These are phyloP conservation scores for Vitis hybrid DNA, from an alignment of 177 flowering plant species.

Conservation along the genomic window DNA sequence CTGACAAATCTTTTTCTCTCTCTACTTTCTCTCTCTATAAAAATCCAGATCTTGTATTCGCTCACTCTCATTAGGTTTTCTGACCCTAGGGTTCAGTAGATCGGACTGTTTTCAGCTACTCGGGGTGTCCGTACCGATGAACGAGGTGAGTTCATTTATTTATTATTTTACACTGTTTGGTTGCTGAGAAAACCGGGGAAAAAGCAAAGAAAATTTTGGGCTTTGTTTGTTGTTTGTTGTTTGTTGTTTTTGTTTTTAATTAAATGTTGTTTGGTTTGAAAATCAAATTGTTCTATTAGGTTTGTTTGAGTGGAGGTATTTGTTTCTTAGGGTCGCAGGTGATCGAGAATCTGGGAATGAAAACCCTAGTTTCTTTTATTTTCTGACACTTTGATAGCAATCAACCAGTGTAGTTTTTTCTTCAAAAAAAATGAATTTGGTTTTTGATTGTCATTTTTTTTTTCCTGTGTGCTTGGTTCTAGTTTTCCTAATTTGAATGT, in stretches of 20 bases:
- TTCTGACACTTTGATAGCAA: too few relatives aligned
- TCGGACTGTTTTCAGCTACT: constrained; percentile 13
- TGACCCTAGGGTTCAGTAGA: constrained; percentile 7
- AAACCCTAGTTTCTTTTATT: too few relatives aligned
- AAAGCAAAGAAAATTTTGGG: not conserved
- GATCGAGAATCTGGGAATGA: too few relatives aligned
- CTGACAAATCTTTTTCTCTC: constrained; percentile 12
- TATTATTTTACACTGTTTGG: constrained; percentile 12
- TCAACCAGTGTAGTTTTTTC: too few relatives aligned
- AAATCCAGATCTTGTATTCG: constrained; percentile 3
- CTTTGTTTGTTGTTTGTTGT: not conserved
- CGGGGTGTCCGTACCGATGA: constrained; percentile 7
- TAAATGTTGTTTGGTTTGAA: too few relatives aligned
- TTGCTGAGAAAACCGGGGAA: constrained; percentile 10
- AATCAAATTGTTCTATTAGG: too few relatives aligned
- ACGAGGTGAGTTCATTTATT: constrained; percentile 9
- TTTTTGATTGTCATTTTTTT: too few relatives aligned
- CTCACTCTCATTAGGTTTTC: not conserved
- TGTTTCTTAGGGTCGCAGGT: too few relatives aligned
- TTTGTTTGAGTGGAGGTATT: too few relatives aligned
- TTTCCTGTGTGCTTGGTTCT: too few relatives aligned
- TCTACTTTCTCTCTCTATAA: not conserved
- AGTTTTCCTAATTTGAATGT: too few relatives aligned
- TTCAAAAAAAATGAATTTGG: too few relatives aligned
- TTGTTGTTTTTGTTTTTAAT: not conserved